These are phyloP conservation scores for Begonia loranthoides DNA, from an alignment of 306 rosid species.

Conservation along the genomic window DNA sequence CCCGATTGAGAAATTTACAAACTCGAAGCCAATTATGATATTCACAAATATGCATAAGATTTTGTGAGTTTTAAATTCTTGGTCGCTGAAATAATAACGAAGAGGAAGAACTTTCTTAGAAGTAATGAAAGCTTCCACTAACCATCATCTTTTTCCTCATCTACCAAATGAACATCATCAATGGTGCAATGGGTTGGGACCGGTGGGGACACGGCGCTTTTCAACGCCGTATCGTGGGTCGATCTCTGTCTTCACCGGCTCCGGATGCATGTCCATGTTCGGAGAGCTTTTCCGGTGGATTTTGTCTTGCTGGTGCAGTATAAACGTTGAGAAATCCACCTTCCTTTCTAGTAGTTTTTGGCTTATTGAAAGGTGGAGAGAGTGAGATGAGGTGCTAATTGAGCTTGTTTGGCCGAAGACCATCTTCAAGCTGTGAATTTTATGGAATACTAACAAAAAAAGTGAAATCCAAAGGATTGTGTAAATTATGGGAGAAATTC, in stretches of 20 bases:
- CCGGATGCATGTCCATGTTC: constrained; percentile 5
- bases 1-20: constrained; percentile 4
- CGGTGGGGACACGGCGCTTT: constrained; percentile 86
- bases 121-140: constrained; percentile 6
- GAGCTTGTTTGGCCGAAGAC: constrained; percentile 25
- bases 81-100: too few relatives aligned
- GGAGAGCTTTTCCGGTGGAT: constrained; percentile 5
- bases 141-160: constrained; percentile 1
- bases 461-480: constrained; percentile 45
- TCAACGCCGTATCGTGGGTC: constrained; percentile 88
- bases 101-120: neutral
- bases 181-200: constrained; percentile 96
- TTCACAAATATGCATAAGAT: too few relatives aligned
- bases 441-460: constrained; percentile 37
- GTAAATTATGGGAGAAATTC: constrained; percentile 30
- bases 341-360: constrained; percentile 69
- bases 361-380: constrained; percentile 21
- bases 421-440: constrained; percentile 35
- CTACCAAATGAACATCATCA: constrained; percentile 14
- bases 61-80: too few relatives aligned
- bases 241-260: constrained; percentile 24
- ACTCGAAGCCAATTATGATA: constrained; percentile 1
- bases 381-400: constrained; percentile 12
- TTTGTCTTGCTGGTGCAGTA: constrained; percentile 19
- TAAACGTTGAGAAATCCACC: constrained; percentile 65